Evolutionary conservation across 2,329 filamentous ascomycete species (phyloP).

Genomic region (Nannizzia gypsea): DNA sequence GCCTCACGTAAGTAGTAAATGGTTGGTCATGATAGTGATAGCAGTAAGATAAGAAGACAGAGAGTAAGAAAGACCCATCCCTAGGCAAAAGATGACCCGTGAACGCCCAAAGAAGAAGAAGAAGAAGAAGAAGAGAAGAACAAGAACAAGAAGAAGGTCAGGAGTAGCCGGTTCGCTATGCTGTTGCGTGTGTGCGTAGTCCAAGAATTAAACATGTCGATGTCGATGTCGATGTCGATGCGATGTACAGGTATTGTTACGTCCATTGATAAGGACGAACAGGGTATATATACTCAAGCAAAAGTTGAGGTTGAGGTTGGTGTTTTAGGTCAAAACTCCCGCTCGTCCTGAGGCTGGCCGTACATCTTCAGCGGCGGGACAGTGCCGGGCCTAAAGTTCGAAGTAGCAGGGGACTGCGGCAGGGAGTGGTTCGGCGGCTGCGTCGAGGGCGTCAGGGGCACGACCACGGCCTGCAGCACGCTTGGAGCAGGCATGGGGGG

Average conservation of each 20-base stretch:
- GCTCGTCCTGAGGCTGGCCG: constrained; percentile 4
- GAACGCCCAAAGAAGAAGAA: neutral
- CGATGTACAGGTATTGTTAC: too few species aligned
- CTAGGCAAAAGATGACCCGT: too few species aligned
- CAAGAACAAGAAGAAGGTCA: neutral
- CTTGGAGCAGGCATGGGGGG: constrained; percentile 34
- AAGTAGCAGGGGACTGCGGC: neutral
- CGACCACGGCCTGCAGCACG: constrained; percentile 22
- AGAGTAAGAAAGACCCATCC: neutral
- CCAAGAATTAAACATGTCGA: neutral
- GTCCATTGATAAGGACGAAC: too few species aligned
- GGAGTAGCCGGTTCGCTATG: neutral
- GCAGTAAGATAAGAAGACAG: neutral
- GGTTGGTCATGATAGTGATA: too few species aligned
- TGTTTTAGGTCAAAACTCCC: neutral
- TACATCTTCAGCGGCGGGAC: constrained; percentile 6
- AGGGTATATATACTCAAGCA: neutral
- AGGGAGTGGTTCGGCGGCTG: neutral
- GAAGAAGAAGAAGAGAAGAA: neutral
- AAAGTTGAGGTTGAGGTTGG: neutral
- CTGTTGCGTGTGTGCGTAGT: neutral
- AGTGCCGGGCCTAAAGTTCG: neutral
- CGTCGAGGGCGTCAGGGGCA: neutral
- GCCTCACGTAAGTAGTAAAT: too few species aligned
- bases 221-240: too few species aligned